Conservation (phyloP, 129 eudicot genomes). For the Chrysanthemum lavandulifolium region DNA sequence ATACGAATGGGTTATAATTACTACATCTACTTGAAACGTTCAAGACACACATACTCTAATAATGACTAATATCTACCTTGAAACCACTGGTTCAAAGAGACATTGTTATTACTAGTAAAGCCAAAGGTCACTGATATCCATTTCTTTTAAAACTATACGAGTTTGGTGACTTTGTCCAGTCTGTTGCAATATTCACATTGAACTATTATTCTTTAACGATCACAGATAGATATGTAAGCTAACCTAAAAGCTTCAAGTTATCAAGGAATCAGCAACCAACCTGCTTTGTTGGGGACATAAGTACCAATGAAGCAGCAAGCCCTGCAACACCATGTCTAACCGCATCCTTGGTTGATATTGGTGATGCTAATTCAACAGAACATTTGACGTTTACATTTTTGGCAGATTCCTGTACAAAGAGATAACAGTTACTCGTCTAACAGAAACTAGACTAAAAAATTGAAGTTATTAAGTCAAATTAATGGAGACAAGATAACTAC, state of each 20-base stretch:
- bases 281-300: conserved; percentile 60
- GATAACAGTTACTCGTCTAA: conserved; percentile 2
- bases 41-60: no score
- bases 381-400: conserved; percentile 38
- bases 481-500: not conserved
- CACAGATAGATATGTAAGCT: conserved; percentile 1
- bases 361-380: conserved; percentile 32
- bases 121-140: not conserved
- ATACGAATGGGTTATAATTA: no score
- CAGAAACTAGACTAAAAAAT: not conserved
- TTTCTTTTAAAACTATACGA: not conserved
- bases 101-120: no score
- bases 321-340: conserved; percentile 58
- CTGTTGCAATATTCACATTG: not conserved
- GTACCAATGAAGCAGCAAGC: conserved; percentile 65
- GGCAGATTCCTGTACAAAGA: conserved; percentile 43
- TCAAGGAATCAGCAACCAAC: conserved; percentile 40
- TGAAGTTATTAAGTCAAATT: not conserved
- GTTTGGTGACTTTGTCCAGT: not conserved
- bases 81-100: no score
- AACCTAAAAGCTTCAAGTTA: not conserved
- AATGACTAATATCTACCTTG: no score
- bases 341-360: conserved; percentile 35
- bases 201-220: not conserved
- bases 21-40: no score